A percentile compares a stretch with the other conserved stretches of the same genome.
These are phyloP conservation scores for Goffeauzyma gilvescens DNA, from an alignment of 768 basidiomycete genomes.

Conservation along the genomic window DNA sequence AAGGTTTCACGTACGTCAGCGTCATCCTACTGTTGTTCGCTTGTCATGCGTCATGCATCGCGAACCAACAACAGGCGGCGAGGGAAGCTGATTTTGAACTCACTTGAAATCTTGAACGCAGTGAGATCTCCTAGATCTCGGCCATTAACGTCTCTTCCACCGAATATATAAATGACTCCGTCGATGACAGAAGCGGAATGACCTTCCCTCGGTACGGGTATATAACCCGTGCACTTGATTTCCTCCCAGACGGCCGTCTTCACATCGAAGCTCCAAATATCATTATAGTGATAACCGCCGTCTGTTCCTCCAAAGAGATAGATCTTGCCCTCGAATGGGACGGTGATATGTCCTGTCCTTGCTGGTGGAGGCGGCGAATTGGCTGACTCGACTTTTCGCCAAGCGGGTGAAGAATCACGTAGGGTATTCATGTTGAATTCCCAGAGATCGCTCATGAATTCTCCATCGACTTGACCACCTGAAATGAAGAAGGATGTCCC, in stretches of 20 bases:
- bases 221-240: slow-evolving; percentile 85
- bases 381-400: slow-evolving; percentile 51
- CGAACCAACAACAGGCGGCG: background rate
- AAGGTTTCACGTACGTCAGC: background rate
- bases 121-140: slow-evolving; percentile 86
- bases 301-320: slow-evolving; percentile 96
- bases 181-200: slow-evolving; percentile 92
- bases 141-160: slow-evolving; percentile 88
- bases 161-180: slow-evolving; percentile 94
- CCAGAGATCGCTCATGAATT: slow-evolving; percentile 89
- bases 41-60: no score
- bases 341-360: slow-evolving; percentile 78
- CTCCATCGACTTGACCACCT: slow-evolving; percentile 86
- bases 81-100: slow-evolving; percentile 36
- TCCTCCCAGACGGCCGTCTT: slow-evolving; percentile 69
- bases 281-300: slow-evolving; percentile 96
- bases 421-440: slow-evolving; percentile 84
- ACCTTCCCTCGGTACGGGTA: slow-evolving; percentile 84
- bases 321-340: slow-evolving; percentile 63
- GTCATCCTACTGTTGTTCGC: no score
- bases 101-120: slow-evolving; percentile 93
- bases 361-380: slow-evolving; percentile 46
- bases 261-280: slow-evolving; percentile 88
- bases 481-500: slow-evolving; percentile 85
- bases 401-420: slow-evolving; percentile 48